Conservation (phyloP, 352 stramenopile genomes). For the Phytophthora multivora region DNA sequence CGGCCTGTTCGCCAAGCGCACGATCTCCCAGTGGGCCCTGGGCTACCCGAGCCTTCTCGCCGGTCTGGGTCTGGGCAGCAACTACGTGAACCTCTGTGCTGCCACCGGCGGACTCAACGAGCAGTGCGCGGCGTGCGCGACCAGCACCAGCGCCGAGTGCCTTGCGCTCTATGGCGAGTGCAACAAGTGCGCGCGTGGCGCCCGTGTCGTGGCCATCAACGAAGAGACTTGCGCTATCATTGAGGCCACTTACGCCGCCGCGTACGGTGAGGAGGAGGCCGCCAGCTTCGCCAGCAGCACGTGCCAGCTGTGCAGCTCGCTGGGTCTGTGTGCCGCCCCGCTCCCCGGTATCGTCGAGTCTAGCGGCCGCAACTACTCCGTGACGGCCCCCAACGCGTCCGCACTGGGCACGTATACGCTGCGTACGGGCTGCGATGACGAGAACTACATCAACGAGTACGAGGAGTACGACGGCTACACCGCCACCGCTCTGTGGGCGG, state of each 20-base stretch:
- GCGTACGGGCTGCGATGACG: slow-evolving; percentile 59
- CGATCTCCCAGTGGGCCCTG: slow-evolving; percentile 51
- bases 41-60: slow-evolving; percentile 60
- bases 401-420: slow-evolving; percentile 47
- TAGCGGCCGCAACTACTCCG: slow-evolving; percentile 59
- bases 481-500: slow-evolving; percentile 44
- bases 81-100: slow-evolving; percentile 47
- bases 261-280: slow-evolving; percentile 43
- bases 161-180: slow-evolving; percentile 46
- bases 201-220: slow-evolving; percentile 50
- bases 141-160: slow-evolving; percentile 37
- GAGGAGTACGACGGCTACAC: slow-evolving; percentile 54
- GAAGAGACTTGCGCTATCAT: slow-evolving; percentile 46
- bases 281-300: slow-evolving; percentile 35
- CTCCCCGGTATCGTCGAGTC: slow-evolving; percentile 59
- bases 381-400: slow-evolving; percentile 24
- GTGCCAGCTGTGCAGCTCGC: slow-evolving; percentile 42
- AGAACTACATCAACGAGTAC: slow-evolving; percentile 60
- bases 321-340: slow-evolving; percentile 59
- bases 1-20: slow-evolving; percentile 56
- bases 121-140: slow-evolving; percentile 49
- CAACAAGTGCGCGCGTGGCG: slow-evolving; percentile 47
- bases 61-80: slow-evolving; percentile 50
- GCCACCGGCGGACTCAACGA: slow-evolving; percentile 41
- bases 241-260: slow-evolving; percentile 42